Base-by-base conservation (phyloP, 768 basidiomycete species). In the Russula foetens region DNA sequence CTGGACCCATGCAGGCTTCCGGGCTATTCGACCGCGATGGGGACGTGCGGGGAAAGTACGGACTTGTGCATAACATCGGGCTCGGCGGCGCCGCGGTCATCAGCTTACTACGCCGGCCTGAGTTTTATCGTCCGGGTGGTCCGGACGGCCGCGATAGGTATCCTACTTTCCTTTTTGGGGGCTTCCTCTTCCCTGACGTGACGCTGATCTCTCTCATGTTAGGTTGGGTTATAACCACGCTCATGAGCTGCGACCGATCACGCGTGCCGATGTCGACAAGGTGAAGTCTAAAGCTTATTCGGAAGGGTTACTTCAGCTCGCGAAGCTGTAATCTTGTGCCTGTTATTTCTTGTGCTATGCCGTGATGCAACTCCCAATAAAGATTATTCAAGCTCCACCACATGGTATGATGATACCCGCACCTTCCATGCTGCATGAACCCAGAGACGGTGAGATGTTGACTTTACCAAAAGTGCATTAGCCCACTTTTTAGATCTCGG, bases 141-240 rank as follows among this genome's bases (percentile, higher is more conserved):
- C 64, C 68, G 5, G 89, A 92, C 63, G 89, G 90, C 4, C 75
- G 84, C 60, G 73, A 77, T 41, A 82, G 89, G 88, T 84, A 63
- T 44, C 23, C 41, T n/a, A 58, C 19, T 21, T 48, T 23, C 23
- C 12, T 59, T 8, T 9, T 39, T 35, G n/a, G n/a, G n/a, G n/a
- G n/a, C 28, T 17, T 39, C 41, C 29, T 33, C 43, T 45, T n/a
- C n/a, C 6, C 17, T 46, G 12, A 50, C 28, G 8, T 23, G 17
- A 33, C 38, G 14, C 14, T 3, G 38, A 3, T 14, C 38, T 15
- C n/a, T 50, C 12, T 29, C 21, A 31, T 8, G 11, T 6, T 23
- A 38, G 90, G 58, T 67, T 93, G 51, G 90, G 91, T 11, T 92
- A 92, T 69, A 88, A 92, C 67, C 88, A 92, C 64, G 91, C 80